A percentile compares a stretch with the other conserved stretches of the same genome.
These are phyloP conservation scores for Suhomyces emberorum DNA, from an alignment of 805 yeast genomes.

Conservation along the genomic window DNA sequence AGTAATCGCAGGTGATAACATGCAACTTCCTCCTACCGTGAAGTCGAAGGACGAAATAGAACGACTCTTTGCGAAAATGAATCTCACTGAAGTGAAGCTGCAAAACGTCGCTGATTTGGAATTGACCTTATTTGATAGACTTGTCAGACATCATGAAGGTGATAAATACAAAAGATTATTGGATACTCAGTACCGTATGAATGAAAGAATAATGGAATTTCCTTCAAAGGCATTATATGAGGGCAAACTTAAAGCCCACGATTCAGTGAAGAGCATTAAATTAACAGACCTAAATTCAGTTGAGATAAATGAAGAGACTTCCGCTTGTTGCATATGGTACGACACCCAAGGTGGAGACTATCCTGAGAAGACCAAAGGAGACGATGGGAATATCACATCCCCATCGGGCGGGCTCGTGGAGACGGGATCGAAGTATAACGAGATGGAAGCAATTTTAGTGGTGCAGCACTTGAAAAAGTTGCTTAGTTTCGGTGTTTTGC, in stretches of 20 bases:
- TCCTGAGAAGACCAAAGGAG: slow-evolving; percentile 51
- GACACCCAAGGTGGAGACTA: slow-evolving; percentile 92
- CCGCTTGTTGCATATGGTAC: slow-evolving; percentile 65
- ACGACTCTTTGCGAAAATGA: slow-evolving; percentile 1
- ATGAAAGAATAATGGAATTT: slow-evolving; percentile 69
- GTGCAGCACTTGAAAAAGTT: slow-evolving; percentile 53
- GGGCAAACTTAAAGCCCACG: slow-evolving; percentile 59
- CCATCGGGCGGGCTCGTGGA: slow-evolving; percentile 9
- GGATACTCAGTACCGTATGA: slow-evolving; percentile 86
- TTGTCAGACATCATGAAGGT: slow-evolving; percentile 45
- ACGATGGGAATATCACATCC: slow-evolving; percentile 14
- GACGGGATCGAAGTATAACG: slow-evolving; percentile 65
- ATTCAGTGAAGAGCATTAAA: slow-evolving; percentile 48
- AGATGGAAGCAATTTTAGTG: slow-evolving; percentile 68
- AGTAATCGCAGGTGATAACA: slow-evolving; percentile 89
- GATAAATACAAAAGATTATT: slow-evolving; percentile 54
- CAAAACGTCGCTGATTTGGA: slow-evolving; percentile 46
- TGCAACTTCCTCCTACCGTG: slow-evolving; percentile 88
- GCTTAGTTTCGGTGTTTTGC: slow-evolving; percentile 48
- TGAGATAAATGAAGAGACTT: slow-evolving; percentile 51
- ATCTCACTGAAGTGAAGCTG: slow-evolving; percentile 16
- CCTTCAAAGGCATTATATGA: slow-evolving; percentile 67
- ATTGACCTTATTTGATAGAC: slow-evolving; percentile 76
- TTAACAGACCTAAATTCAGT: slow-evolving; percentile 51
- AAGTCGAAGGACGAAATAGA: slow-evolving; percentile 44